Base-by-base conservation (phyloP, 2,329 filamentous ascomycete genomes). In the Sporothrix euskadiensis region DNA sequence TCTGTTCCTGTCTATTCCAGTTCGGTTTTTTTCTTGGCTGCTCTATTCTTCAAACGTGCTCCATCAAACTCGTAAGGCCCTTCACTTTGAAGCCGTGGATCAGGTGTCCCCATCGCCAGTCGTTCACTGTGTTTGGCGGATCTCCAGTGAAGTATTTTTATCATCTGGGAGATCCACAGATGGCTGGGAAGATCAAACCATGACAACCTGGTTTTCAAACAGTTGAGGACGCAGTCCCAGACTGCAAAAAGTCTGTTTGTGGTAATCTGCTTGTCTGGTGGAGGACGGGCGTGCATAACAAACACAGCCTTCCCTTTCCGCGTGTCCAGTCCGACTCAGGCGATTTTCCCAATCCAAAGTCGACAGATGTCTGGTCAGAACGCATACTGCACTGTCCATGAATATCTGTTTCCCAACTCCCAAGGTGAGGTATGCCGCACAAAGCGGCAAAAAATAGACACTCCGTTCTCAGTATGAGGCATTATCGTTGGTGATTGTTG, bases 281-380 rank as follows among this genome's bases (percentile, higher is more conserved):
- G 22, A 19, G 54, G 52, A 30, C 19, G 35, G 69, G 69, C 12
- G 39, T 47, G 54, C 56, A 63, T 71, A 52, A 63, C 49, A 52
- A 71, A 39, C 56, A 63, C 69, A 71, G 69, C 69, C 69, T 54
- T 71, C 47, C 35, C 69, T 54, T 71, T 30, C n/a, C 61, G 32
- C 39, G 30, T 1, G 14, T 32, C 30, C 49, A 4, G 14, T 32
- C 30, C 49, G 22, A 56, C 14, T 61, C 52, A 52, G 32, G n/a
- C 19, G 49, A 47, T 59, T 70, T 57, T 30, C 41, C 12, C 35
- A 16, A n/a, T 22, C 54, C 54, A 71, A 59, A 49, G 69, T 61
- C 22, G 7, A 32, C 14, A n/a, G 63, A 66, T 52, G 4, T 54
- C 16, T 54, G 66, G 30, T 69, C 44, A n/a, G n/a, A n/a, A n/a